Percentiles rank a stretch among this genome's conserved stretches.
Evolutionary conservation across 2,329 filamentous ascomycete species (phyloP).

Genomic region (Colletotrichum spaethianum): DNA sequence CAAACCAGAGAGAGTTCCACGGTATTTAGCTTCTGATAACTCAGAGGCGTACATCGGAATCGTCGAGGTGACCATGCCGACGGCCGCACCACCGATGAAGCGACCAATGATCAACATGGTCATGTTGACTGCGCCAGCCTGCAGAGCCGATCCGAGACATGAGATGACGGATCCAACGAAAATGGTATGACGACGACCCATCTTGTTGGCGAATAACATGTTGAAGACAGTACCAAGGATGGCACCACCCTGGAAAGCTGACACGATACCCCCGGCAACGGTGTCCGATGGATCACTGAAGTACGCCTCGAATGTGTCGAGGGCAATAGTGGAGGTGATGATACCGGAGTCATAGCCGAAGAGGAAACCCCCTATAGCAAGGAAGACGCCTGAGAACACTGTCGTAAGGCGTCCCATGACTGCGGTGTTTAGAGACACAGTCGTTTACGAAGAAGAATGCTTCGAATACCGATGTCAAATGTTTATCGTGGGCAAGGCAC

Average conservation of each 20-base stretch:
- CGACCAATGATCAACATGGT: constrained; percentile 64
- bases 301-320: constrained; percentile 53
- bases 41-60: constrained; percentile 63
- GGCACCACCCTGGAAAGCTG: constrained; percentile 47
- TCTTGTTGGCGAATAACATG: constrained; percentile 48
- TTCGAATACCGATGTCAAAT: background rate
- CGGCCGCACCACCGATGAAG: constrained; percentile 62
- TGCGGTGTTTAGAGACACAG: constrained; percentile 14
- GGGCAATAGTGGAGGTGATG: constrained; percentile 52
- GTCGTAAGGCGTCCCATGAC: constrained; percentile 39
- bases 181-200: constrained; percentile 50
- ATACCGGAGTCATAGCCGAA: constrained; percentile 65
- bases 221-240: constrained; percentile 48
- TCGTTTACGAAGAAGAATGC: background rate
- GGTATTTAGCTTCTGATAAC: constrained; percentile 54
- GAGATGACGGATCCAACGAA: constrained; percentile 50
- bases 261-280: constrained; percentile 46
- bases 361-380: constrained; percentile 48
- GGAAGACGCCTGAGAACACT: constrained; percentile 44
- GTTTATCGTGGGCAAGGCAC: too few species aligned
- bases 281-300: constrained; percentile 54
- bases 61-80: constrained; percentile 61
- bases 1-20: constrained; percentile 56
- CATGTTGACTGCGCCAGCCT: constrained; percentile 50
- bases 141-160: constrained; percentile 48